Evolutionary conservation across 2,329 filamentous ascomycete species (phyloP).

Genomic region (Botrytis tulipae): DNA sequence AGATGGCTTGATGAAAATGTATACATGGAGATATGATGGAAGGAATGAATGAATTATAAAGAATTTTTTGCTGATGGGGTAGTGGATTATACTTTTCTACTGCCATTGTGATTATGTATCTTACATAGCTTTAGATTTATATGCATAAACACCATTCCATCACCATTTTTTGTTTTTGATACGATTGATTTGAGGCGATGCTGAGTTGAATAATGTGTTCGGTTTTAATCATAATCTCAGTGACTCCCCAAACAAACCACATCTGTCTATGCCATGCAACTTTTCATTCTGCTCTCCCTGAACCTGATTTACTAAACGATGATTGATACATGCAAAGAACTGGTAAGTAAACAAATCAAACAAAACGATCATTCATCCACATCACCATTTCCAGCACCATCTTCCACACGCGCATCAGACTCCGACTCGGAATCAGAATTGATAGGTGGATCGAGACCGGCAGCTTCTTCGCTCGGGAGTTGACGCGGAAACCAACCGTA

Average conservation of each 20-base stretch:
- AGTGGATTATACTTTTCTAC: background rate
- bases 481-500: slow-evolving; percentile 46
- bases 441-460: slow-evolving; percentile 28
- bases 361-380: background rate
- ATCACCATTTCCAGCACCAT: background rate
- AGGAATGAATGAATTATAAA: slow-evolving; percentile 17
- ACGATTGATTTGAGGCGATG: background rate
- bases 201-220: background rate
- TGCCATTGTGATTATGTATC: slow-evolving; percentile 33
- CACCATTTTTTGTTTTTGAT: background rate
- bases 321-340: no score
- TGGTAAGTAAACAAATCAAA: no score
- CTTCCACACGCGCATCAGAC: background rate
- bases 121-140: slow-evolving; percentile 33
- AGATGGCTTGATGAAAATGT: slow-evolving; percentile 22
- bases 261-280: background rate
- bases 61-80: slow-evolving; percentile 20
- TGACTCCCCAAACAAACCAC: background rate
- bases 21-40: slow-evolving; percentile 27
- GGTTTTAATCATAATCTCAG: background rate
- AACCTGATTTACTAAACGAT: background rate
- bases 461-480: slow-evolving; percentile 34
- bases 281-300: background rate
- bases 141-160: slow-evolving; percentile 25
- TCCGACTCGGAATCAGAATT: slow-evolving; percentile 30